These are phyloP conservation scores for Spatholobus suberectus DNA, from an alignment of 306 rosid species.

Conservation along the genomic window DNA sequence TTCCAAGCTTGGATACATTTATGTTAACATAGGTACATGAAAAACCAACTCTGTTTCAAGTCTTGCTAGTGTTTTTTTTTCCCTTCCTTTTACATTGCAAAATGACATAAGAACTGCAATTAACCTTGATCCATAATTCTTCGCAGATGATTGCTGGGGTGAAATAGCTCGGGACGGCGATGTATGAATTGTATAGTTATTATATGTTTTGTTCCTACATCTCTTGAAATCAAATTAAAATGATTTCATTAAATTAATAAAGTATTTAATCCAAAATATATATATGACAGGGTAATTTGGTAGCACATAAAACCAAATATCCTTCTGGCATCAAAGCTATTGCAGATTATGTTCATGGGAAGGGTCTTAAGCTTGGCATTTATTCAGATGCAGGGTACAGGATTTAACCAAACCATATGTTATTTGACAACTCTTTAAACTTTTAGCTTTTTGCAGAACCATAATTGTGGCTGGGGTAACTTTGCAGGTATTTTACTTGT, in stretches of 20 bases:
- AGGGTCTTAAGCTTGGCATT: slow-evolving; percentile 92
- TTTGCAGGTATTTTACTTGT: slow-evolving; percentile 81
- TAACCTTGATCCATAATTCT: background rate
- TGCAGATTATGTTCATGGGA: slow-evolving; percentile 87
- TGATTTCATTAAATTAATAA: background rate
- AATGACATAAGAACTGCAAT: background rate
- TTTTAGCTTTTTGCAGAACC: background rate
- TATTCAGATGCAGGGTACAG: slow-evolving; percentile 95
- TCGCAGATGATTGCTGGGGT: slow-evolving; percentile 95
- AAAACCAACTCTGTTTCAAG: background rate
- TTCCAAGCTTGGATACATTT: slow-evolving; percentile 82
- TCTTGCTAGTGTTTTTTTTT: too few species aligned
- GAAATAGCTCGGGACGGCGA: slow-evolving; percentile 72
- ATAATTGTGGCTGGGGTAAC: background rate
- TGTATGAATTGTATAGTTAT: slow-evolving; percentile 43
- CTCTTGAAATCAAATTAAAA: background rate
- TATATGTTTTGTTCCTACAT: background rate
- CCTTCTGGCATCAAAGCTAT: slow-evolving; percentile 93
- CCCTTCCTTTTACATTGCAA: background rate
- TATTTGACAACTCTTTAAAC: background rate
- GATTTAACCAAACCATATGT: background rate
- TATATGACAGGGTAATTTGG: slow-evolving; percentile 62
- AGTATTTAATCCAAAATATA: background rate
- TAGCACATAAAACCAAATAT: slow-evolving; percentile 70
- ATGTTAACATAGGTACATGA: slow-evolving; percentile 79